Percentiles rank a stretch among this genome's conserved stretches.
Evolutionary conservation across 805 yeast species (phyloP).

Genomic region (Kuraishia ogatae): DNA sequence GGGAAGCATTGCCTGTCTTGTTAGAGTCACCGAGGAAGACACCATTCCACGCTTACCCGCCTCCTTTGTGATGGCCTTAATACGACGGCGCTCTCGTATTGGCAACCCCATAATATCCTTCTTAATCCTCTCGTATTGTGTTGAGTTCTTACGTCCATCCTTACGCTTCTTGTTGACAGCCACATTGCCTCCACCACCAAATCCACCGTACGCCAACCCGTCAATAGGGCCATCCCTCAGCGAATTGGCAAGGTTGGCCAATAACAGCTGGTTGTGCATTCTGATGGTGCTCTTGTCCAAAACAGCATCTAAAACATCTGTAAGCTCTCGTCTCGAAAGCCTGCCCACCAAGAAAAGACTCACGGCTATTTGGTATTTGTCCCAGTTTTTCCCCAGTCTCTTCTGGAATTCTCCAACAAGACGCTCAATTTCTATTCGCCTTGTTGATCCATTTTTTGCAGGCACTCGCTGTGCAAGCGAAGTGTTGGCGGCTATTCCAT

Average conservation of each 20-base stretch:
- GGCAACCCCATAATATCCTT: conserved; percentile 83
- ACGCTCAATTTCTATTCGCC: conserved; percentile 50
- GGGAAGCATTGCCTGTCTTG: conserved; percentile 69
- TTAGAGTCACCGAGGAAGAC: conserved; percentile 58
- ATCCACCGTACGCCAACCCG: conserved; percentile 36
- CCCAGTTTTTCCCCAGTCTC: conserved; percentile 77
- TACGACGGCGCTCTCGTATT: conserved; percentile 73
- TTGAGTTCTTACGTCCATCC: conserved; percentile 40
- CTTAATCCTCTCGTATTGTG: conserved; percentile 76
- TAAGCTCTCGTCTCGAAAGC: conserved; percentile 68
- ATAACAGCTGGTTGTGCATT: conserved; percentile 75
- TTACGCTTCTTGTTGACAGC: conserved; percentile 42
- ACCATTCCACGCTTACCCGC: conserved; percentile 71
- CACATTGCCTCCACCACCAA: conserved; percentile 27
- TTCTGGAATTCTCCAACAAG: conserved; percentile 69
- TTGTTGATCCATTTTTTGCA: conserved; percentile 5
- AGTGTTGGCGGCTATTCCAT: not conserved
- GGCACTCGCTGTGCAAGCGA: not conserved
- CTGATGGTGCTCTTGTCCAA: conserved; percentile 40
- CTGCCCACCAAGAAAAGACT: conserved; percentile 73
- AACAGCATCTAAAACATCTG: conserved; percentile 46
- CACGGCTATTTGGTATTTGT: conserved; percentile 70
- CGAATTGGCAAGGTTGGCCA: conserved; percentile 80
- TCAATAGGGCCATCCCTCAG: conserved; percentile 67
- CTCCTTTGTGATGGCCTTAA: conserved; percentile 76